Percentiles rank a stretch among this genome's conserved stretches.
phyloP scores from a whole-genome alignment of 2,329 filamentous ascomycete species.

The Aspergillus alliaceus region DNA sequence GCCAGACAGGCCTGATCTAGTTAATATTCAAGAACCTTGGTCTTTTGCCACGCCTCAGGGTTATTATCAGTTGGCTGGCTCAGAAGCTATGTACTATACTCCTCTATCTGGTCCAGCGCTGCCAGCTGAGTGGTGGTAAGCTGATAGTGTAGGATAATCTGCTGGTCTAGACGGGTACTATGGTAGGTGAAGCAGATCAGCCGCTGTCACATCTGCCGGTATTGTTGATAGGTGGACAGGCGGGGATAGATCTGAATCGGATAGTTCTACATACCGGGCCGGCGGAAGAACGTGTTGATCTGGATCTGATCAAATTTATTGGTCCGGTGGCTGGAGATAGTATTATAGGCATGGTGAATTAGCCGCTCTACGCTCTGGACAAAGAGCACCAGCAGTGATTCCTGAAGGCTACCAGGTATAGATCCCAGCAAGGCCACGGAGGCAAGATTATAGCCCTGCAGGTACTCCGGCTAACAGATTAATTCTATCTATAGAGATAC shows the following conservation, averaged over 20 bases:
- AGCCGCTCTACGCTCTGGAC: neutral
- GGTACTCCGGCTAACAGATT: neutral
- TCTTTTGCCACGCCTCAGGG: too few species aligned
- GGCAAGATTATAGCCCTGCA: neutral
- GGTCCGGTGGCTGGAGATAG: neutral
- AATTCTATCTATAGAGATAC: constrained; percentile 1
- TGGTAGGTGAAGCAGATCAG: neutral
- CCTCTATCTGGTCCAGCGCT: neutral
- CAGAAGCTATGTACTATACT: too few species aligned
- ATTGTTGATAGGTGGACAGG: neutral
- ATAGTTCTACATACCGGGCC: neutral
- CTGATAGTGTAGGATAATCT: neutral
- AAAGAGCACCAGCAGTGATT: neutral
- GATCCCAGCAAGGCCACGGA: neutral
- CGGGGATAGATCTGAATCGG: neutral
- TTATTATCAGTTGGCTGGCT: too few species aligned
- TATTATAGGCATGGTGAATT: neutral
- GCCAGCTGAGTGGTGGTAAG: neutral
- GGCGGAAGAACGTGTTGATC: constrained; percentile 2
- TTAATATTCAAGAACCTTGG: too few species aligned
- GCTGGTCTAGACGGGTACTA: neutral
- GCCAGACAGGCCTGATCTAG: neutral
- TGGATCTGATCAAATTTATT: constrained; percentile 5
- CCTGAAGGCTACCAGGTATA: neutral
- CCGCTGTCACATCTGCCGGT: neutral